These are phyloP conservation scores for Penstemon newberryi DNA, from an alignment of 257 asterid species.

Conservation along the genomic window DNA sequence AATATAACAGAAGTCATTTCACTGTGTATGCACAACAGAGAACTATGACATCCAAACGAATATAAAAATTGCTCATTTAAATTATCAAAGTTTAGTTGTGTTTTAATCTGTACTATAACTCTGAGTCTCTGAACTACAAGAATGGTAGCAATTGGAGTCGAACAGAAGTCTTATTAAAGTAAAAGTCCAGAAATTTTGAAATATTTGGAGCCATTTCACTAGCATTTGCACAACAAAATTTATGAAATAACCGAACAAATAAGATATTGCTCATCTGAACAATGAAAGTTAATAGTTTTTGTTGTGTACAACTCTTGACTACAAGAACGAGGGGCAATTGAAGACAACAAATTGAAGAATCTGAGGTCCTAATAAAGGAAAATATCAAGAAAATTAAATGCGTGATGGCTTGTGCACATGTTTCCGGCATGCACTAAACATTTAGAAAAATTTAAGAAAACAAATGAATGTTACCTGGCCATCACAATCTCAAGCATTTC, in stretches of 20 bases:
- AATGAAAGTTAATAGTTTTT: not conserved
- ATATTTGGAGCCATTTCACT: slow-evolving; percentile 4
- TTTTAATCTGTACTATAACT: too few species aligned
- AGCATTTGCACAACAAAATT: slow-evolving; percentile 1
- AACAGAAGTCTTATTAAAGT: not conserved
- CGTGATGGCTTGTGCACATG: slow-evolving; percentile 8
- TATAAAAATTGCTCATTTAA: too few species aligned
- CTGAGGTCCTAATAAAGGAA: slow-evolving; percentile 11
- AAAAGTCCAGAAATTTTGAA: not conserved
- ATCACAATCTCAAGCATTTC: slow-evolving; percentile 95
- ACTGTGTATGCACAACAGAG: too few species aligned
- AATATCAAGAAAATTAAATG: slow-evolving; percentile 7
- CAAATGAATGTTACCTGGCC: slow-evolving; percentile 56
- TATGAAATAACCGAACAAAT: slow-evolving; percentile 1
- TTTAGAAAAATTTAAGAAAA: slow-evolving; percentile 12
- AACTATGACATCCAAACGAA: too few species aligned
- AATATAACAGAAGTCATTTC: too few species aligned
- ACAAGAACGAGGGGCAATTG: slow-evolving; percentile 18
- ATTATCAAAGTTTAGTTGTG: too few species aligned
- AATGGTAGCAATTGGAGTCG: not conserved
- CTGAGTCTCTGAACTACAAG: not conserved
- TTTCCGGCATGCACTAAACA: slow-evolving; percentile 15
- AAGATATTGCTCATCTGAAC: slow-evolving; percentile 5
- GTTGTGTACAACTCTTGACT: not conserved
- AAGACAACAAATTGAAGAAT: slow-evolving; percentile 23